Conservation (phyloP, 495 filamentous ascomycete species). For the Paragyromitra xinjiangensis region DNA sequence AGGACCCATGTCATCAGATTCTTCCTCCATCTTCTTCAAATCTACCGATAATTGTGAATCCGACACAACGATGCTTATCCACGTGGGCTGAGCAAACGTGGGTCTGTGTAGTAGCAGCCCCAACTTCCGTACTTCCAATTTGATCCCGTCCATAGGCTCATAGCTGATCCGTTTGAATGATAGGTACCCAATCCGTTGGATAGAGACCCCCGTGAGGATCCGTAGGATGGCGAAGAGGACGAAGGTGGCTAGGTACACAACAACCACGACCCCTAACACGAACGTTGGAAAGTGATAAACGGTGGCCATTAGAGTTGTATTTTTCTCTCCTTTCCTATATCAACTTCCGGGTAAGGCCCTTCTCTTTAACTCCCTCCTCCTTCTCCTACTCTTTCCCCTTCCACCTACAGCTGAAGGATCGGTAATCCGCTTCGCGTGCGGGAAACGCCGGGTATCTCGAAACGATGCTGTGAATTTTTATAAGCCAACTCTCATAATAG, state of each 20-base stretch:
- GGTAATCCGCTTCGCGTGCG: constrained; percentile 7
- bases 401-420: background rate
- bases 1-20: constrained; percentile 35
- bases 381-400: background rate
- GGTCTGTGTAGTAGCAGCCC: constrained; percentile 88
- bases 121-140: constrained; percentile 87
- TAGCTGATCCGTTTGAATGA: constrained; percentile 90
- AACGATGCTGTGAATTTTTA: constrained; percentile 31
- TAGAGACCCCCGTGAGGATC: constrained; percentile 91
- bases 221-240: constrained; percentile 92
- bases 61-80: constrained; percentile 86
- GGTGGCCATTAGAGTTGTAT: constrained; percentile 35
- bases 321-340: constrained; percentile 3
- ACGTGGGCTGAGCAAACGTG: constrained; percentile 96
- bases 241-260: constrained; percentile 90
- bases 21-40: constrained; percentile 66
- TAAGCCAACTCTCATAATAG: constrained; percentile 21
- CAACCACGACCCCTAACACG: constrained; percentile 79
- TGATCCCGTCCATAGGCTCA: constrained; percentile 82
- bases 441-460: constrained; percentile 6
- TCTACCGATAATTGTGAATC: constrained; percentile 87
- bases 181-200: constrained; percentile 92
- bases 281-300: constrained; percentile 69
- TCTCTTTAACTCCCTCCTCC: background rate
- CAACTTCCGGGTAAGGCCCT: background rate